Evolutionary conservation across 805 yeast genomes (phyloP), one percentile per base, ranked within the genome.

Genomic region (Yamadazyma olivae): DNA sequence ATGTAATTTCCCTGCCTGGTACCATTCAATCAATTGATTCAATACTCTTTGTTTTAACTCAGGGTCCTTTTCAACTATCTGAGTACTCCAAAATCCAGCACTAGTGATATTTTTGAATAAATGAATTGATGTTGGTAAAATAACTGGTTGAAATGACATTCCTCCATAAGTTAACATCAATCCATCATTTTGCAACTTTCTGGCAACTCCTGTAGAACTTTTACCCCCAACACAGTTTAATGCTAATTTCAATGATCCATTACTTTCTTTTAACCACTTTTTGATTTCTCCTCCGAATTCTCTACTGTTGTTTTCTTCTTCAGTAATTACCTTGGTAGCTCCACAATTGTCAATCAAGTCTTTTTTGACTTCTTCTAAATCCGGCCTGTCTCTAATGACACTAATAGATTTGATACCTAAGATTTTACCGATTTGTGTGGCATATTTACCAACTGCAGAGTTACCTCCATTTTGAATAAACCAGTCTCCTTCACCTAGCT

Each of bases 381-480:
- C 72, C 22, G 81, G 83, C 49, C 98, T 77, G 53, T 87, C 86
- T 59, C 99, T 79, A 33, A 93, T 83, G 30, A 93, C 93, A 43
- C 86, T 81, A 47, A 93, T 74, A 8, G 95, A 87, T 50, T 88
- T 87, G 54, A 81, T 61, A 1, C 95, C 96, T 57, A 83, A 70
- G 19, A 79, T 67, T 45, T 77, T 77, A 20, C 86, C 96, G 36
- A 93, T 76, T 61, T 93, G 99, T 32, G 88, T 74, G 6, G 95
- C 98, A 49, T 84, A 81, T 48, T 88, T 79, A 5, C 96, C 96
- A 8, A 93, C 99, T 19, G 93, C 95, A 6, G 96, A 87, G 47
- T 88, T 93, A 23, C 96, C 98, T 21, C 96, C 99, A 52, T 91
- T 93, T 64, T 93, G 98, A 43, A 93, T 80, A 44, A 93, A 77